Evolutionary conservation across 2,329 filamentous ascomycete species (phyloP).

Genomic region (Chaetomiaceae sp.): DNA sequence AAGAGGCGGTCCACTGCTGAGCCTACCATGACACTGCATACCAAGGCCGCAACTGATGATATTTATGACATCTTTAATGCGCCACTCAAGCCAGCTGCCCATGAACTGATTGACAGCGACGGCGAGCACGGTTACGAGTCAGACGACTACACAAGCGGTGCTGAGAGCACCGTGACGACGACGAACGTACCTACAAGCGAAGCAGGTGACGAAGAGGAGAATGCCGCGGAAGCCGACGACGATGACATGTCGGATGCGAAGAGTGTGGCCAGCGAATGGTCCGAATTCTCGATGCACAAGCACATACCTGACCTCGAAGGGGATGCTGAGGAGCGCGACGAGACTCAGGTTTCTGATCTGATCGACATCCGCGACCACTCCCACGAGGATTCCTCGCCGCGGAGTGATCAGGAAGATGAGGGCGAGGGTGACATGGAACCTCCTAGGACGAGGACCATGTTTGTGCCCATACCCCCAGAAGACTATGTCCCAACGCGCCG

Average conservation of each 20-base stretch:
- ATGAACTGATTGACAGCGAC: conserved; percentile 40
- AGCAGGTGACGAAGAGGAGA: conserved; percentile 37
- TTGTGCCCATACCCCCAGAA: conserved; percentile 76
- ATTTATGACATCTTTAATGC: conserved; percentile 98
- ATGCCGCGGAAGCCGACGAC: conserved; percentile 33
- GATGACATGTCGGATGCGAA: conserved; percentile 54
- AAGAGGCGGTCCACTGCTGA: conserved; percentile 60
- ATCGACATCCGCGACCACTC: conserved; percentile 35
- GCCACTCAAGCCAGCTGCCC: conserved; percentile 50
- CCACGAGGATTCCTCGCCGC: background rate
- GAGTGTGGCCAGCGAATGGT: conserved; percentile 72
- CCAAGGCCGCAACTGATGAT: conserved; percentile 89
- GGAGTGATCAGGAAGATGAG: conserved; percentile 17
- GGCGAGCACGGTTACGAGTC: conserved; percentile 67
- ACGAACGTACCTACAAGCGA: conserved; percentile 53
- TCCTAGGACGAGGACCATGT: conserved; percentile 58
- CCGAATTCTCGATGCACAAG: conserved; percentile 73
- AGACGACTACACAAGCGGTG: conserved; percentile 79
- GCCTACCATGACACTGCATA: conserved; percentile 98
- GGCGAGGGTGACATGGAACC: conserved; percentile 33
- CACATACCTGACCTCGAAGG: conserved; percentile 52
- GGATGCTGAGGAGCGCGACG: conserved; percentile 34
- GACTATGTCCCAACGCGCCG: conserved; percentile 76
- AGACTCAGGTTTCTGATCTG: conserved; percentile 37
- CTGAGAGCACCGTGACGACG: conserved; percentile 77